Evolutionary conservation across 768 basidiomycete genomes (phyloP).

Genomic region (Termitomyces sp.): DNA sequence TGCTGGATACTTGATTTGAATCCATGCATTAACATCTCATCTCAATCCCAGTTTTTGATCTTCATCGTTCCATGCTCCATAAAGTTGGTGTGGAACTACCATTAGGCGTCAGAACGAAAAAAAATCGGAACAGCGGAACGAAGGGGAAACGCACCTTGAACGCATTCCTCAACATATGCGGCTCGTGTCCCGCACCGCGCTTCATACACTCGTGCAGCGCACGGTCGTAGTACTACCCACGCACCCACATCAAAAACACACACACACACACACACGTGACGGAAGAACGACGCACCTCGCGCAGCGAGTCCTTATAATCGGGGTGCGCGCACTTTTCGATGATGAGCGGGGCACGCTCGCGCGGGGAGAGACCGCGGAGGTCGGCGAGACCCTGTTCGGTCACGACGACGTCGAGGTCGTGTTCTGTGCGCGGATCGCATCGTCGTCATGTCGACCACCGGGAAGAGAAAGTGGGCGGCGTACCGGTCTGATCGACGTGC

Average conservation of each 20-base stretch:
- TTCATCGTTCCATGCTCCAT: conserved; percentile 32
- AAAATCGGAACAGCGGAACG: neutral
- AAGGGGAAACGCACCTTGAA: conserved; percentile 6
- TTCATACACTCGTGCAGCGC: conserved; percentile 39
- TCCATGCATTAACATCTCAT: neutral
- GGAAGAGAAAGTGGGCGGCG: conserved; percentile 1
- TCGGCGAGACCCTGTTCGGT: conserved; percentile 50
- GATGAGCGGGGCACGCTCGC: conserved; percentile 43
- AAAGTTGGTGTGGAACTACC: conserved; percentile 21
- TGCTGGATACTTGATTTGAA: neutral
- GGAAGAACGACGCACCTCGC: conserved; percentile 23
- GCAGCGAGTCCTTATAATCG: conserved; percentile 38
- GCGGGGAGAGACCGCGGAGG: conserved; percentile 41
- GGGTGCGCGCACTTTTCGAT: conserved; percentile 48
- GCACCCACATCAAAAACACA: neutral
- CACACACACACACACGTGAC: neutral
- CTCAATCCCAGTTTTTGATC: conserved; percentile 26
- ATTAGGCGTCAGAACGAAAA: neutral
- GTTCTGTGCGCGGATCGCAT: conserved; percentile 26
- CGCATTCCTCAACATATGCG: conserved; percentile 39
- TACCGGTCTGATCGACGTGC: conserved; percentile 47
- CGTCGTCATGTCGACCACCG: too few relatives aligned
- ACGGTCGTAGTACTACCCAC: conserved; percentile 38
- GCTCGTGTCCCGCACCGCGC: conserved; percentile 42
- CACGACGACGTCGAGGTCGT: conserved; percentile 44